Conservation (phyloP, 225 moss, liverwort and hornwort genomes). For the Lunularia cruciata region DNA sequence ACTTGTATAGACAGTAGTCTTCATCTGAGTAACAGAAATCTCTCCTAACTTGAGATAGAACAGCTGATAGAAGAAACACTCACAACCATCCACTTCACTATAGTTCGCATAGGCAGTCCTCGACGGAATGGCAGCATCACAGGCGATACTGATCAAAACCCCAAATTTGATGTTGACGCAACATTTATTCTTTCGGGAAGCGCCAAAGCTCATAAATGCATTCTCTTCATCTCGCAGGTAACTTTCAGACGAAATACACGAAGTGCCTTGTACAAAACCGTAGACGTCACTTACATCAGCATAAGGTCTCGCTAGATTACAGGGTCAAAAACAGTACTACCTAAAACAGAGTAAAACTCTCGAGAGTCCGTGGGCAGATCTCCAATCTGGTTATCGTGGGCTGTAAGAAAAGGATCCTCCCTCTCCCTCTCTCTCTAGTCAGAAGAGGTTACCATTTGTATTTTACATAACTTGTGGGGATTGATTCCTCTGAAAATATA, state of each 20-base stretch:
- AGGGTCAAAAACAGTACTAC: slow-evolving; percentile 29
- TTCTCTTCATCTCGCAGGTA: slow-evolving; percentile 22
- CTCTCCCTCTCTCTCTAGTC: slow-evolving; percentile 24
- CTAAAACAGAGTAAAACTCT: slow-evolving; percentile 18
- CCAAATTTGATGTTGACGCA: slow-evolving; percentile 16
- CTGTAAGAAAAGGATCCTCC: slow-evolving; percentile 28
- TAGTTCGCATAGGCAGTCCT: not conserved
- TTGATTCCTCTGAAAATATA: slow-evolving; percentile 27
- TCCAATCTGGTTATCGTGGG: slow-evolving; percentile 14
- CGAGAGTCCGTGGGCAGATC: slow-evolving; percentile 26
- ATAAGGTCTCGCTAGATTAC: slow-evolving; percentile 27
- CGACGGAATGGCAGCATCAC: slow-evolving; percentile 11
- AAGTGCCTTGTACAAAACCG: slow-evolving; percentile 21
- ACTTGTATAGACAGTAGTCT: not conserved
- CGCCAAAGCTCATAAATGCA: slow-evolving; percentile 19
- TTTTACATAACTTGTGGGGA: slow-evolving; percentile 34
- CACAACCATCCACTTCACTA: not conserved
- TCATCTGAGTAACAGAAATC: slow-evolving; percentile 1
- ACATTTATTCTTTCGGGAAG: slow-evolving; percentile 16
- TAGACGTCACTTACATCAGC: slow-evolving; percentile 10
- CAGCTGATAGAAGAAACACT: slow-evolving; percentile 8
- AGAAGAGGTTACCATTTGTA: slow-evolving; percentile 35
- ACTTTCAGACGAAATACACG: slow-evolving; percentile 12
- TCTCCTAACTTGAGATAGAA: slow-evolving; percentile 13
- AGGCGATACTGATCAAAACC: slow-evolving; percentile 20